These are phyloP conservation scores for Pyrenochaeta sp. DNA, from an alignment of 2,329 filamentous ascomycete genomes.

Conservation along the genomic window DNA sequence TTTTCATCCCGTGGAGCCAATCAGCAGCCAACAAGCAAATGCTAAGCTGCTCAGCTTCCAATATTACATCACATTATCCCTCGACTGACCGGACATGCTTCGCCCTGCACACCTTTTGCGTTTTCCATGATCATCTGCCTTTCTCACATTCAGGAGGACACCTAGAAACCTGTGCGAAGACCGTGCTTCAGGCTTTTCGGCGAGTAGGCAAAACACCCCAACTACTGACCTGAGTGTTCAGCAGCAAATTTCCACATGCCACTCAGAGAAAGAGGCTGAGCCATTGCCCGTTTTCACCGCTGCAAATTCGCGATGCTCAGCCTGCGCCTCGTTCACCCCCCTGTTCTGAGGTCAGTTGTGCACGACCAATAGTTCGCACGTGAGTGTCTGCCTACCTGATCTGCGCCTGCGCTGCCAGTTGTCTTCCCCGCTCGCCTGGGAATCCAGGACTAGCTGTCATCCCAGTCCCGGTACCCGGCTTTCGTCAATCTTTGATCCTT, in stretches of 20 bases:
- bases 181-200: too few species aligned
- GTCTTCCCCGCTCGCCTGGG: neutral
- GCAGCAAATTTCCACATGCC: neutral
- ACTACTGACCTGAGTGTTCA: neutral
- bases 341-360: neutral
- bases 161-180: too few species aligned
- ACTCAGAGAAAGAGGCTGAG: neutral
- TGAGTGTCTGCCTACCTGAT: slow-evolving; percentile 1
- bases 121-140: neutral
- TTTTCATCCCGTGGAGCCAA: neutral
- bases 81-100: neutral
- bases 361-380: neutral
- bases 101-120: too few species aligned
- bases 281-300: neutral
- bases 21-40: neutral
- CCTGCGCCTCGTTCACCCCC: neutral
- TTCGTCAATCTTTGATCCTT: neutral
- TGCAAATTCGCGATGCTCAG: neutral
- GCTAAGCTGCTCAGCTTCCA: neutral
- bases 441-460: neutral
- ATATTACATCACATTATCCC: slow-evolving; percentile 8
- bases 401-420: neutral
- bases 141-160: too few species aligned
- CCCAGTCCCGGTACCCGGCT: neutral
- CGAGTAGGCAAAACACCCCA: too few species aligned